Conservation (phyloP, 768 basidiomycete species). For the Hygrophoropsis aurantiaca region DNA sequence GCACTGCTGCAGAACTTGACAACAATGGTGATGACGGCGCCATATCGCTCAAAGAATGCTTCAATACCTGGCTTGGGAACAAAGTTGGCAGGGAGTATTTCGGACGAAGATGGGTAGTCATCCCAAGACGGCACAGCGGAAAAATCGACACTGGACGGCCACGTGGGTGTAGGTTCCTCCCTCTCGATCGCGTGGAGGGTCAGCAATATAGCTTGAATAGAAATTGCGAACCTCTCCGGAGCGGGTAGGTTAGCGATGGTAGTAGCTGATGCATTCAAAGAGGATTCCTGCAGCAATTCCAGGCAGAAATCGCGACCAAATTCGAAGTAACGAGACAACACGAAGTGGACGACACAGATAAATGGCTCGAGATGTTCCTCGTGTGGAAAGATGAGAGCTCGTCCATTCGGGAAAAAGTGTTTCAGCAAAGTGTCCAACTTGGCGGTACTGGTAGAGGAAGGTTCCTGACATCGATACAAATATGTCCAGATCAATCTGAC, state of each 20-base stretch:
- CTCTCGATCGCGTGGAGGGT: conserved; percentile 72
- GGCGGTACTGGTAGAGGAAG: conserved; percentile 73
- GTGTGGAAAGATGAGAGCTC: conserved; percentile 55
- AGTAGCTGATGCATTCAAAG: conserved; percentile 41
- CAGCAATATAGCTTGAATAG: conserved; percentile 73
- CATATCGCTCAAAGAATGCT: conserved; percentile 69
- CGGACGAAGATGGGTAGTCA: conserved; percentile 73
- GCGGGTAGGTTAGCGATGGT: conserved; percentile 47
- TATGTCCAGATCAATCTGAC: conserved; percentile 91
- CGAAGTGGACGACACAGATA: conserved; percentile 76
- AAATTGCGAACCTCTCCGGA: conserved; percentile 73
- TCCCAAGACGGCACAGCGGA: conserved; percentile 45
- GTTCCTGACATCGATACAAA: conserved; percentile 89
- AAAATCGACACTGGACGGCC: conserved; percentile 81
- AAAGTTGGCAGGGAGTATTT: conserved; percentile 54
- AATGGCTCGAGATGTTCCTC: conserved; percentile 81
- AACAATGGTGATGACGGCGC: conserved; percentile 55
- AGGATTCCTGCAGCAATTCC: conserved; percentile 74
- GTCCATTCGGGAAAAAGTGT: conserved; percentile 75
- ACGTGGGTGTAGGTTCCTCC: conserved; percentile 66
- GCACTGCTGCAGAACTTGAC: conserved; percentile 58
- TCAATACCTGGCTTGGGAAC: conserved; percentile 65
- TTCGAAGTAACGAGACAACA: conserved; percentile 81
- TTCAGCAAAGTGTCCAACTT: conserved; percentile 76
- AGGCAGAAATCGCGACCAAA: conserved; percentile 81